phyloP scores from a whole-genome alignment of 2,329 filamentous ascomycete species.

The Neophaeococcomyces mojaviensis region DNA sequence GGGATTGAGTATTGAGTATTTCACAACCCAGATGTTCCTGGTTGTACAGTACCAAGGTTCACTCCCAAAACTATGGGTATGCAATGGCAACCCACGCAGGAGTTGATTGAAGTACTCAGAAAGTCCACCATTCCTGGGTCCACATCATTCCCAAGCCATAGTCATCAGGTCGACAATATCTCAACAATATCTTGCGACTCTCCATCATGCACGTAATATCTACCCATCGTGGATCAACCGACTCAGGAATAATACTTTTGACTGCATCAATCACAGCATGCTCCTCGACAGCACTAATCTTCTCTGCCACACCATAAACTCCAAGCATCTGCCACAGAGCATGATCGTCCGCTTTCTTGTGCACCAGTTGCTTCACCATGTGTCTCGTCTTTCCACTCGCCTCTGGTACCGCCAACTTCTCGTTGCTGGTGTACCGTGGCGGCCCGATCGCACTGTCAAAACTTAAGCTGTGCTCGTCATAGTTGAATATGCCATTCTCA shows the following conservation, averaged over 20 bases:
- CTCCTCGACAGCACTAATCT: constrained; percentile 19
- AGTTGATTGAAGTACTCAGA: not conserved
- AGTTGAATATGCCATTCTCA: constrained; percentile 3
- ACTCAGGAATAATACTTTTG: not conserved
- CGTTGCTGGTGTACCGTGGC: constrained; percentile 11
- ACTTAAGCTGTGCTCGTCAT: constrained; percentile 16
- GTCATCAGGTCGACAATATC: constrained; percentile 18
- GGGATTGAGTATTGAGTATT: constrained; percentile 30
- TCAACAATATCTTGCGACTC: constrained; percentile 16
- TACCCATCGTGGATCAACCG: constrained; percentile 19
- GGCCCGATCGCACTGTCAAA: constrained; percentile 21
- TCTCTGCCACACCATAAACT: constrained; percentile 21
- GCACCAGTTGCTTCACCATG: constrained; percentile 17
- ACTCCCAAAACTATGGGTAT: too few species aligned
- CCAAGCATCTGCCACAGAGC: constrained; percentile 15
- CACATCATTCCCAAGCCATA: constrained; percentile 17
- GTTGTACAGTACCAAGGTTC: too few species aligned
- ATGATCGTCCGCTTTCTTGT: constrained; percentile 12
- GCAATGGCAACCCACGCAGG: not conserved
- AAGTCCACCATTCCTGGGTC: constrained; percentile 21
- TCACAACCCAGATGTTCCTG: not conserved
- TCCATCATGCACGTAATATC: constrained; percentile 23
- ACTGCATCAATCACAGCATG: constrained; percentile 16
- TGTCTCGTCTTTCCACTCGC: constrained; percentile 19
- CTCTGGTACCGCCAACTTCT: not conserved